Conservation (phyloP, 345 rosid genomes). For the Jatropha curcas region DNA sequence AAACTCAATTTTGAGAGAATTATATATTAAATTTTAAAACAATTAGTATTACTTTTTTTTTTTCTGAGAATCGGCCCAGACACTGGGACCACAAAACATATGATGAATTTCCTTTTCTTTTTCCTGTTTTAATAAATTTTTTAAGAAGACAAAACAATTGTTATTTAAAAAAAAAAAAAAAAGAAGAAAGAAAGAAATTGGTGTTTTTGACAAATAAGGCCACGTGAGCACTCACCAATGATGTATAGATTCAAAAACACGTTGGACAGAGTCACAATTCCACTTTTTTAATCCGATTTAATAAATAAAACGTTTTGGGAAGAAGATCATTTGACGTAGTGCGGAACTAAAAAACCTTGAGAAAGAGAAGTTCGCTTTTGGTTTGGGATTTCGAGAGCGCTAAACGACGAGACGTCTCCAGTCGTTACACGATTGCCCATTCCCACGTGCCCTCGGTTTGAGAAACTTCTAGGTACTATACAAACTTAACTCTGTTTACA, state of each 20-base stretch:
- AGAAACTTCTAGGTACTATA: too few relatives aligned
- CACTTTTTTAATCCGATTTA: background rate
- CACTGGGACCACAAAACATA: background rate
- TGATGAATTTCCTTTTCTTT: too few relatives aligned
- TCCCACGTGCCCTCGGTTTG: too few relatives aligned
- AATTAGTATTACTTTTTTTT: too few relatives aligned
- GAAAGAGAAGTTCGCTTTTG: background rate
- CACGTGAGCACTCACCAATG: background rate
- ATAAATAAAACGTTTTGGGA: background rate
- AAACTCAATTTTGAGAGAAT: too few relatives aligned
- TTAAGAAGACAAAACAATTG: background rate
- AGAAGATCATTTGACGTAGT: background rate
- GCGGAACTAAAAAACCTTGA: background rate
- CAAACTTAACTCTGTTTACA: too few relatives aligned
- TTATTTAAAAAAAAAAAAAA: background rate
- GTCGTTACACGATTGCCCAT: background rate
- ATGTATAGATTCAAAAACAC: background rate
- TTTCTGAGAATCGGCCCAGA: too few relatives aligned
- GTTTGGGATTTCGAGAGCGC: background rate
- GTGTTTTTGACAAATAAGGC: background rate
- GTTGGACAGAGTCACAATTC: background rate
- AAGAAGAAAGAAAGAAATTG: background rate
- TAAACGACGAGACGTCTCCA: background rate
- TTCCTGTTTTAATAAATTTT: too few relatives aligned
- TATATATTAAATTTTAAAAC: too few relatives aligned